Conservation (phyloP, 306 rosid species). For the Ceratonia siliqua region DNA sequence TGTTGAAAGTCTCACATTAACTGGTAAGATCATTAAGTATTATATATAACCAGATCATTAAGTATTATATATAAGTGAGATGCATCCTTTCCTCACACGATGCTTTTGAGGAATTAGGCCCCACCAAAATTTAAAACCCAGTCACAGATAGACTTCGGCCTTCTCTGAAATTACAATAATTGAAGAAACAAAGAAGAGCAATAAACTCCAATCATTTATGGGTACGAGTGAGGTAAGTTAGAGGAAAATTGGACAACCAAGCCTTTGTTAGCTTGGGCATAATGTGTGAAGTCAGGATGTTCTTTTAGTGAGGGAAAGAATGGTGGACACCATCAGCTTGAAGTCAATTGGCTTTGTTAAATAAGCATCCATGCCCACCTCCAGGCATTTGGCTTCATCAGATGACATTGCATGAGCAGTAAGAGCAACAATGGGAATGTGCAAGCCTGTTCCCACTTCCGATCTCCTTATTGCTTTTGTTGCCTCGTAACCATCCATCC, state of each 20-base stretch:
- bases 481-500: constrained; percentile 98
- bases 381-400: constrained; percentile 96
- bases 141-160: no score
- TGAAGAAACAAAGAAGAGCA: constrained; percentile 2
- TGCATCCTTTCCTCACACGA: no score
- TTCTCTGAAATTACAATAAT: constrained; percentile 6
- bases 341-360: constrained; percentile 90
- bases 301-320: constrained; percentile 78
- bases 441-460: constrained; percentile 66
- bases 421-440: constrained; percentile 91
- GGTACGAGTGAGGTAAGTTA: constrained; percentile 22
- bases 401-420: constrained; percentile 99
- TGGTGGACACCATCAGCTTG: constrained; percentile 95
- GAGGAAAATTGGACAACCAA: constrained; percentile 22
- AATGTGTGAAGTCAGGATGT: constrained; percentile 31
- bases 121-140: no score
- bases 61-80: no score
- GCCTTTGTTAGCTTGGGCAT: constrained; percentile 31
- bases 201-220: neutral
- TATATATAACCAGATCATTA: no score
- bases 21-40: no score
- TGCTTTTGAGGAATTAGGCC: no score
- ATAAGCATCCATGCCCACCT: constrained; percentile 99
- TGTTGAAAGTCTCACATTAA: no score
- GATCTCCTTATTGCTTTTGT: constrained; percentile 89